Base-by-base conservation (phyloP, 108 stramenopile species). In the Nitzschia sp. region DNA sequence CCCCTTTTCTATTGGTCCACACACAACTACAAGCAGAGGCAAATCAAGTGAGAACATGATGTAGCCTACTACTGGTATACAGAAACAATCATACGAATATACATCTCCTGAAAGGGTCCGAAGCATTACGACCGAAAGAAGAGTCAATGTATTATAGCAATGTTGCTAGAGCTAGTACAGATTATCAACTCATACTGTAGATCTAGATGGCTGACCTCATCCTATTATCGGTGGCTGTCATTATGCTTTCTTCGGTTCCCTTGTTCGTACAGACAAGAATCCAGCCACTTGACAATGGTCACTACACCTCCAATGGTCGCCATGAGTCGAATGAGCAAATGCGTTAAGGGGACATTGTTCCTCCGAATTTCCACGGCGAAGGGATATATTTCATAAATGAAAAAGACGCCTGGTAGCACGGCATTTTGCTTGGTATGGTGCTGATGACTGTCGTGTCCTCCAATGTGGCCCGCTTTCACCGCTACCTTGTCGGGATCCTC, bases 361-460 rank as follows among this genome's bases (percentile, higher is more conserved):
- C 73, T 68, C 16, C 76, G 68, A 30, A 97, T 89, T 73, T 97
- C 93, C 34, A 99, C 93, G 32, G 92, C 92, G 80, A 99, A 99
- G 1, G 99, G 97, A 41, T 96, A 96, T 11, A 99, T 88, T 72
- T 99, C 97, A 72, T 98, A 99, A 23, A 99, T 89, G 71, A 98
- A 97, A 75, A 98, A 99, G 23, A 99, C 88, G 0, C 99, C 99
- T 16, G 97, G 96, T 52, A 97, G 71, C 11, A 97, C 78, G 0
- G 88, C 74, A 63, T 94, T 92, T 71, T 84, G 82, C 29, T 85
- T 65, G 52, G 75, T 66, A 63, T 96, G 88, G 73, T 91, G 88
- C 19, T 87, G 75, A 45, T 83, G 52, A 57, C 88, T 78, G 33
- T 75, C 75, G 63, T 92, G 90, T 31, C 50, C 32, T 11, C 83